phyloP scores from a whole-genome alignment of 306 rosid species.

The Pueraria montana region DNA sequence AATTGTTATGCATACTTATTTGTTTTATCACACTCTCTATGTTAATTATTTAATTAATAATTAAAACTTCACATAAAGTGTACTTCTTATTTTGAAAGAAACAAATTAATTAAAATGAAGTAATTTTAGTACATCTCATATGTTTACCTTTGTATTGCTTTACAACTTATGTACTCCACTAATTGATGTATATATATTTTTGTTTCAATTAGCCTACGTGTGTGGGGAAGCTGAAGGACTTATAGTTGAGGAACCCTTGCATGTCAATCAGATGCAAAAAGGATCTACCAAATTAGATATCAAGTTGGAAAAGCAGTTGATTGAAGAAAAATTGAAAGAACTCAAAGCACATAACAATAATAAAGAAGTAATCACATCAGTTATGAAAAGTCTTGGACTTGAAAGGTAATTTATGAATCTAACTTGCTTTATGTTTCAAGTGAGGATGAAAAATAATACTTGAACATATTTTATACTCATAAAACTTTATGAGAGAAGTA shows the following conservation, averaged over 20 bases:
- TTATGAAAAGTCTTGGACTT: conserved; percentile 55
- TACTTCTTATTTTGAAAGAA: too few relatives aligned
- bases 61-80: background rate
- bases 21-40: too few relatives aligned
- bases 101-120: background rate
- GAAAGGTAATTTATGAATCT: conserved; percentile 41
- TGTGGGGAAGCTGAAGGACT: conserved; percentile 38
- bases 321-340: conserved; percentile 37
- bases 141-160: background rate
- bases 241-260: conserved; percentile 40
- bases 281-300: conserved; percentile 47
- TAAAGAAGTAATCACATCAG: conserved; percentile 3
- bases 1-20: too few relatives aligned
- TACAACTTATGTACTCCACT: background rate
- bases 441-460: background rate
- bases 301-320: conserved; percentile 38
- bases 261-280: conserved; percentile 28
- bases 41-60: too few relatives aligned
- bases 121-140: background rate
- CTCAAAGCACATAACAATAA: conserved; percentile 15
- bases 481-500: too few relatives aligned
- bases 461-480: background rate
- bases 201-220: conserved; percentile 50
- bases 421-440: background rate
- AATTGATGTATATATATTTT: background rate